Evolutionary conservation across 2,329 filamentous ascomycete species (phyloP).

Genomic region (Colletotrichum eremochloae): DNA sequence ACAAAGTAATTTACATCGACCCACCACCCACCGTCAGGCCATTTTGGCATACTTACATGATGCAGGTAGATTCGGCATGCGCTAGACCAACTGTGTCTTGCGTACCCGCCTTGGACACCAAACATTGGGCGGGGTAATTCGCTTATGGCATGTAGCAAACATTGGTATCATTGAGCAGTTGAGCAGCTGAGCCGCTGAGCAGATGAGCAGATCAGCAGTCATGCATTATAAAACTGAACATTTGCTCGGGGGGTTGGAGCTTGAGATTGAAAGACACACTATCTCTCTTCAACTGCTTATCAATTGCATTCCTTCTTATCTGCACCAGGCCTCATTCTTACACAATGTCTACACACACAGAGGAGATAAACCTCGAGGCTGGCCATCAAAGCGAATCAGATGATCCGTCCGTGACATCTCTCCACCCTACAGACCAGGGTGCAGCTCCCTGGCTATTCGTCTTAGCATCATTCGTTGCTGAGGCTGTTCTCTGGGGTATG

Average conservation of each 20-base stretch:
- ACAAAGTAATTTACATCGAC: neutral
- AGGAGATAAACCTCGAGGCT: neutral
- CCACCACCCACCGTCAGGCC: neutral
- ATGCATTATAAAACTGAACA: neutral
- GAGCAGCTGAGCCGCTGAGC: neutral
- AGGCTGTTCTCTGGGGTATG: conserved; percentile 26
- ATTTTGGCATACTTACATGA: neutral
- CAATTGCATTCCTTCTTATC: neutral
- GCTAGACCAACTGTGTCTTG: neutral
- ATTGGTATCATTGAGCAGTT: conserved; percentile 3
- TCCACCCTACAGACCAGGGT: neutral
- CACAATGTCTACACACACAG: neutral
- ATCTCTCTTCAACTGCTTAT: neutral
- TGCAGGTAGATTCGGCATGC: neutral
- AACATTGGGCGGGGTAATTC: neutral
- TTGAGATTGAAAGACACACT: neutral
- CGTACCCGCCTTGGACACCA: neutral
- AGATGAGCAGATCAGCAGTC: neutral
- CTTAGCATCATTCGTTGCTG: conserved; percentile 2
- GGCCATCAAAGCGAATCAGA: neutral
- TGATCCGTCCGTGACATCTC: neutral
- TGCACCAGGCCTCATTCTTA: neutral
- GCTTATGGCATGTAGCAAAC: neutral
- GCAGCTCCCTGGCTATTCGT: neutral
- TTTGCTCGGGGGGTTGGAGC: neutral